Conservation (phyloP, 306 rosid genomes). For the Acacia confusa region DNA sequence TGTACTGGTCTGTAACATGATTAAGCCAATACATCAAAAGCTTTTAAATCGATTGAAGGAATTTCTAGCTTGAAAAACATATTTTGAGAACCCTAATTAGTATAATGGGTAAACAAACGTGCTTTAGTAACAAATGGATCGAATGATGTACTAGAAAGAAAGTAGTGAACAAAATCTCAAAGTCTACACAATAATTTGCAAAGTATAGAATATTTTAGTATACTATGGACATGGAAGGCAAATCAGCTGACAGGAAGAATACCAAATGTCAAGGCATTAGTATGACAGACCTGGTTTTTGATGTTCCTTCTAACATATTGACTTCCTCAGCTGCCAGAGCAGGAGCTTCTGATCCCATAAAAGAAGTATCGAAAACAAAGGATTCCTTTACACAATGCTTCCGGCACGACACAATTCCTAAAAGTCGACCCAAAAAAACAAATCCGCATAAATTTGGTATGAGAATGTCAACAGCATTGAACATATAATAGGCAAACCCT, state of each 20-base stretch:
- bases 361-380: not conserved
- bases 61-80: not conserved
- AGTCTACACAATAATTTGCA: not conserved
- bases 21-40: not conserved
- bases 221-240: not conserved
- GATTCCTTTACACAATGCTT: not conserved
- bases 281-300: conserved; percentile 37
- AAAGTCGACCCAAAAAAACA: conserved; percentile 1
- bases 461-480: not conserved
- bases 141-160: not conserved
- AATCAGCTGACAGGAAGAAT: not conserved
- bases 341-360: conserved; percentile 38
- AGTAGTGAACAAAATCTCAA: not conserved
- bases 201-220: not conserved
- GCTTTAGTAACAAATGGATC: not conserved
- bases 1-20: not conserved
- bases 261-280: not conserved
- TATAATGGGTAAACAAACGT: not conserved
- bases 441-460: not conserved
- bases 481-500: not conserved
- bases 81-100: not conserved
- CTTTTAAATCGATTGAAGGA: not conserved
- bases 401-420: conserved; percentile 8
- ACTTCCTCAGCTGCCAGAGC: conserved; percentile 29
- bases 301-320: conserved; percentile 33